A percentile compares a stretch with the other conserved stretches of the same genome.
phyloP scores from a whole-genome alignment of 192 early-diverging fungal genomes.

The Piromyces finnis region DNA sequence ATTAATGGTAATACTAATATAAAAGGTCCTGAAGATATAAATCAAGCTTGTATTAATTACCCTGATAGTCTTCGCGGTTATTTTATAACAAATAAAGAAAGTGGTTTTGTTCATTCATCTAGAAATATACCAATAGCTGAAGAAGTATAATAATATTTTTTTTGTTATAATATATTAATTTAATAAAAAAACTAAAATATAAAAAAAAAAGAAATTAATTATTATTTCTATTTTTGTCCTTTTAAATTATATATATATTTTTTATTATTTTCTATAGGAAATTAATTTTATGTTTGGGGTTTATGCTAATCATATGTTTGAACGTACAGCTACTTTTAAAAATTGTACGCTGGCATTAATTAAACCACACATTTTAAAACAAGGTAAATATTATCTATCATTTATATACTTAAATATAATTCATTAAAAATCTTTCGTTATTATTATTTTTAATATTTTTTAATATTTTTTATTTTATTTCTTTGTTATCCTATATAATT shows the following conservation, averaged over 20 bases:
- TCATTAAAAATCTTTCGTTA: too few species aligned
- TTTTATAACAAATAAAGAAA: neutral
- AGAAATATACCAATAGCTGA: neutral
- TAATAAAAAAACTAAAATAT: too few species aligned
- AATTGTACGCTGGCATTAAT: constrained; percentile 27
- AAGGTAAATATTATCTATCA: constrained; percentile 7
- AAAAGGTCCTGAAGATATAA: neutral
- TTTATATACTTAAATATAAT: too few species aligned
- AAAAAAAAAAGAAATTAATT: neutral
- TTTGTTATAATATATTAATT: too few species aligned
- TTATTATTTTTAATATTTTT: too few species aligned
- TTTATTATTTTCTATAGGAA: neutral
- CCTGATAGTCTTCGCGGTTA: neutral
- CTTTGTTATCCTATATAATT: too few species aligned
- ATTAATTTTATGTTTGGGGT: neutral
- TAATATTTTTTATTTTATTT: too few species aligned
- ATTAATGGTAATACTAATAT: too few species aligned
- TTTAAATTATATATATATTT: too few species aligned
- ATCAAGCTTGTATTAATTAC: neutral
- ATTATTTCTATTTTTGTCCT: neutral
- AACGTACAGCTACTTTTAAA: constrained; percentile 17
- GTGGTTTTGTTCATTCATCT: neutral
- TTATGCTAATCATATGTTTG: neutral
- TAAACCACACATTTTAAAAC: constrained; percentile 26
- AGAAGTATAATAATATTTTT: too few species aligned